These are phyloP conservation scores for Crataegus laevigata DNA, from an alignment of 306 rosid genomes.

Conservation along the genomic window DNA sequence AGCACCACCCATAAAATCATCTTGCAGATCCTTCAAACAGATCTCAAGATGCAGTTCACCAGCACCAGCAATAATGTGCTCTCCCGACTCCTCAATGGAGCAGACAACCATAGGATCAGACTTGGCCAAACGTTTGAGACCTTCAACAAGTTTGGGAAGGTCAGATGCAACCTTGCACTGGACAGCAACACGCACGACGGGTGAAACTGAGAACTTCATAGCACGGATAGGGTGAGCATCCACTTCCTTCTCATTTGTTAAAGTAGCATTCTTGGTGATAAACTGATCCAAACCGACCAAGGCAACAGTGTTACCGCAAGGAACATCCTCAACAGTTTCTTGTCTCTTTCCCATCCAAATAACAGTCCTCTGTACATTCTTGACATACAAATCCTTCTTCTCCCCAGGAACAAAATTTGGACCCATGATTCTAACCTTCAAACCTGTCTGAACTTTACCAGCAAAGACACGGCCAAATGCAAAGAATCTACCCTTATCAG, in stretches of 20 bases:
- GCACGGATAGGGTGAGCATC: conserved; percentile 93
- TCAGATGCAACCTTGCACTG: conserved; percentile 96
- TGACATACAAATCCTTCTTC: conserved; percentile 75
- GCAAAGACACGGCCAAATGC: conserved; percentile 94
- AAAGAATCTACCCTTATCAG: conserved; percentile 89
- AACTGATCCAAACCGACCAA: conserved; percentile 83
- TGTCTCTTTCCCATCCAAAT: conserved; percentile 98
- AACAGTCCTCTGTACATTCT: conserved; percentile 89
- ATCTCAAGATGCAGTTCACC: conserved; percentile 95
- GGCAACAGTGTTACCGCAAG: conserved; percentile 92
- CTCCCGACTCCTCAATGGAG: conserved; percentile 85
- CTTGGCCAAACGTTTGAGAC: conserved; percentile 78
- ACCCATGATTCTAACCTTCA: conserved; percentile 98
- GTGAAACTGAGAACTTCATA: conserved; percentile 90
- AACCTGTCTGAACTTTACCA: conserved; percentile 76
- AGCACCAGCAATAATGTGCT: conserved; percentile 91
- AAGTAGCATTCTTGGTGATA: conserved; percentile 86
- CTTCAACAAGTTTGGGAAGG: conserved; percentile 96
- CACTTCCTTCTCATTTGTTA: conserved; percentile 83
- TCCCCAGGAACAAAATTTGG: conserved; percentile 89
- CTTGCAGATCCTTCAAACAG: conserved; percentile 89
- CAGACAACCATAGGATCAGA: conserved; percentile 98
- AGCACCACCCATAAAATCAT: conserved; percentile 85
- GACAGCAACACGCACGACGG: conserved; percentile 91
- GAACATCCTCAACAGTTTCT: conserved; percentile 92